Percentiles rank a stretch among this genome's conserved stretches.
These are phyloP conservation scores for Diaporthe sp. DNA, from an alignment of 2,329 filamentous ascomycete genomes.

Conservation along the genomic window DNA sequence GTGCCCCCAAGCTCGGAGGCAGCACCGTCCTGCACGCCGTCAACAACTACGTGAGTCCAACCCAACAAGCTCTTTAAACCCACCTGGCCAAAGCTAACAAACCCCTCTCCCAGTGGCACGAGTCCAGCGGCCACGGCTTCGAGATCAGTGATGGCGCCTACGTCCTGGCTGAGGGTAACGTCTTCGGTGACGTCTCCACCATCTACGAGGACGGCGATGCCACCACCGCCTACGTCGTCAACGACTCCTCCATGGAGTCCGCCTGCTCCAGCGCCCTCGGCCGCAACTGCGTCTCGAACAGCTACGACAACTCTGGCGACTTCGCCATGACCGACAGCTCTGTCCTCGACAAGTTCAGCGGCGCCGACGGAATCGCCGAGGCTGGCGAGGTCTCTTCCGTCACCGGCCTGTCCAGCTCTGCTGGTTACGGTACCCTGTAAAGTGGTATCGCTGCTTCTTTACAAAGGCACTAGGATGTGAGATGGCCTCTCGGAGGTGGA, in stretches of 20 bases:
- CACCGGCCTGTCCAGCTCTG: slow-evolving; percentile 50
- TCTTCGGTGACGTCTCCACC: slow-evolving; percentile 64
- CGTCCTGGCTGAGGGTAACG: slow-evolving; percentile 67
- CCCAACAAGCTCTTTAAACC: not conserved
- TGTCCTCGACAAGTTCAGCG: slow-evolving; percentile 60
- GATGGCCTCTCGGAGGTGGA: not conserved
- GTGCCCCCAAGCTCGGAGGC: slow-evolving; percentile 63
- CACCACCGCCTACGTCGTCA: slow-evolving; percentile 37
- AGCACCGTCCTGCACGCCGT: slow-evolving; percentile 68
- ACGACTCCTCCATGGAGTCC: slow-evolving; percentile 44
- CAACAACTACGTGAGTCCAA: slow-evolving; percentile 62
- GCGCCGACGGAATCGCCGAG: slow-evolving; percentile 62
- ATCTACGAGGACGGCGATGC: slow-evolving; percentile 47
- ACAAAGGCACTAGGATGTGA: not conserved
- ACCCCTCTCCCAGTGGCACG: slow-evolving; percentile 52
- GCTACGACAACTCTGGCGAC: slow-evolving; percentile 52
- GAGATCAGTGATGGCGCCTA: slow-evolving; percentile 56
- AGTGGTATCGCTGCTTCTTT: fast-evolving
- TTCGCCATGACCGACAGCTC: slow-evolving; percentile 54
- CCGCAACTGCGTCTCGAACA: slow-evolving; percentile 62
- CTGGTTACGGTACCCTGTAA: slow-evolving; percentile 59
- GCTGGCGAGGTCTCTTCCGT: slow-evolving; percentile 49
- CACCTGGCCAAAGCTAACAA: not conserved
- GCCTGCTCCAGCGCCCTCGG: slow-evolving; percentile 57
- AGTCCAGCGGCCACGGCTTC: slow-evolving; percentile 66